Evolutionary conservation across 805 yeast species (phyloP), one percentile per base, ranked within the genome.

Genomic region (Cyberlindnera veronae): DNA sequence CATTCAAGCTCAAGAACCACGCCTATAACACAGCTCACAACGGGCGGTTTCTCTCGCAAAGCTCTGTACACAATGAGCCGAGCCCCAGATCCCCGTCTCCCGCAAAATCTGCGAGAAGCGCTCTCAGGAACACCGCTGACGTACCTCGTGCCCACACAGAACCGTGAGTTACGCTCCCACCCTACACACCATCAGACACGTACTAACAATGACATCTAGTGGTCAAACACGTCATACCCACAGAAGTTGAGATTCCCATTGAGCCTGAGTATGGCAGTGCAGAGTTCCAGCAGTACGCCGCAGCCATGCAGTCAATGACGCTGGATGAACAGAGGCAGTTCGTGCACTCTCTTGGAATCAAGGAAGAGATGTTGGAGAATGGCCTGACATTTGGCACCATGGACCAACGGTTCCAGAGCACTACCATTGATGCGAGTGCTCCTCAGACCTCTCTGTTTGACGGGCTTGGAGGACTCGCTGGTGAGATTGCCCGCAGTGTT

Each of bases 91-190:
- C 13, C 28, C 4, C 39, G 30, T 3, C 43, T 57, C 14, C 62
- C 62, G 2, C 30, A 30, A 12, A 41, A 41, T n/a, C 34, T 57
- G 30, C 45, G 34, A 16, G 60, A 57, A 40, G 61, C 62, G 16
- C 45, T 61, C 12, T 63, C 59, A 5, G 54, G 50, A 12, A 59
- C 63, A 18, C 73, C 74, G 0, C 38, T 69, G 35, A 55, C 61
- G 15, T 67, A 58, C 33, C 46, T 69, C 13, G 50, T 68, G 3
- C 76, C 76, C 2, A 61, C 58, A 2, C 72, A 68, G 38, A 62
- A 58, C 31, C 42, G 69, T 67, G 48, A 43, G 70, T 61, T 32
- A 27, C 23, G 13, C n/a, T 15, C 14, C 27, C 29, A 18, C 32
- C 13, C 6, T 9, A 4, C 17, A 4, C 12, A 30, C 19, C 13